Evolutionary conservation across 177 flowering plant genomes (phyloP), one percentile per base, ranked within the genome.

Genomic region (Vitis hybrid): DNA sequence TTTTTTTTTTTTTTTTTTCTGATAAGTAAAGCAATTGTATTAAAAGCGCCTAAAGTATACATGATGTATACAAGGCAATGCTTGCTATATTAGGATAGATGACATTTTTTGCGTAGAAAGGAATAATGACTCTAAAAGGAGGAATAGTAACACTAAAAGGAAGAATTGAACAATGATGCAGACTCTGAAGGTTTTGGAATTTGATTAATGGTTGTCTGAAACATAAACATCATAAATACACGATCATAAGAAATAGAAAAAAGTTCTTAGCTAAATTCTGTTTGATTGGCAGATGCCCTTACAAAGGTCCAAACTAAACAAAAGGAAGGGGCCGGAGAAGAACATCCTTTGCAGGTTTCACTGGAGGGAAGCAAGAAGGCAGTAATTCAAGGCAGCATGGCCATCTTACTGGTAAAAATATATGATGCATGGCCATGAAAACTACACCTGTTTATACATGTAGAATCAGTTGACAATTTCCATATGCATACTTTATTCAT

Each of bases 341-440:
- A 83, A 50, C 45, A 75, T 70, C 64, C 83, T 21, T 77, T 94
- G 81, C 89, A 85, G 81, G 68, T 80, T 79, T 81, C 83, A 51
- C 67, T 96, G 68, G 97, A 92, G 61, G 88, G 86, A 62, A 83
- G 99, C 78, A 94, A 89, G 72, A 89, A 81, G 56, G 86, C 87
- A 56, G 87, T 94, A 49, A 85, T 88, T 58, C 93, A 96, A 82
- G 98, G 99, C 76, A 90, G 94, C 84, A 86, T 88, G 89, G 90
- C 83, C 72, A 79, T 83, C 70, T 82, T 96, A 79, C 76, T 83
- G 98, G 99, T 90, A 90, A 81, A 56, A 11, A 49, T 19, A 21
- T n/a, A 26, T 45, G 4, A 33, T 39, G 45, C 22, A 50, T 16
- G 45, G 45, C 5, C 72, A 29, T 33, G n/a, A 14, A 31, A 50